phyloP scores from a whole-genome alignment of 1,284 basidiomycete genomes.

The Irpex rosettiformis region DNA sequence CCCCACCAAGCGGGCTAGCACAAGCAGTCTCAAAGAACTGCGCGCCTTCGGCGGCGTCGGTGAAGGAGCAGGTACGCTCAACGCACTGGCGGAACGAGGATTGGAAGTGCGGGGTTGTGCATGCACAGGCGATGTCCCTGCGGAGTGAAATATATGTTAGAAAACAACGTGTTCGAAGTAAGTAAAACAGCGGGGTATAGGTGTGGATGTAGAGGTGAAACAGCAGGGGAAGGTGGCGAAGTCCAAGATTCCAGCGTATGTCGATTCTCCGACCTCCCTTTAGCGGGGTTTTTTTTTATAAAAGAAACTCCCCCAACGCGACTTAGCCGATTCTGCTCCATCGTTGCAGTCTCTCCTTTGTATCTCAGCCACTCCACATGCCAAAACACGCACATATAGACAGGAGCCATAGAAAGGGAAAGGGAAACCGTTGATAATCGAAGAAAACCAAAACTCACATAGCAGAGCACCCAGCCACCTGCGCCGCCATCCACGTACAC shows the following conservation, averaged over 20 bases:
- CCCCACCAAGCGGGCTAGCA: conserved; percentile 11
- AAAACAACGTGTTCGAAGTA: not conserved
- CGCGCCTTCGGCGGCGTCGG: conserved; percentile 13
- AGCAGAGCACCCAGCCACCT: not conserved
- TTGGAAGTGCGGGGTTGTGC: conserved; percentile 18
- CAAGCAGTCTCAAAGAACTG: conserved; percentile 15
- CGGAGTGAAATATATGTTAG: not conserved
- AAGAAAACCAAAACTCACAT: not conserved
- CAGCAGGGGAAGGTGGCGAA: too few relatives aligned
- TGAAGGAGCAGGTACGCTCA: conserved; percentile 12
- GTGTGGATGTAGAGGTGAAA: not conserved
- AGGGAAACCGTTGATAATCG: too few relatives aligned
- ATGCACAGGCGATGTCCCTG: conserved; percentile 18
- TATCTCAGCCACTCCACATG: too few relatives aligned
- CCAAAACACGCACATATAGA: too few relatives aligned
- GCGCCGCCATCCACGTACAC: not conserved
- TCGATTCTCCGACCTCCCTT: too few relatives aligned
- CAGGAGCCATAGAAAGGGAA: too few relatives aligned
- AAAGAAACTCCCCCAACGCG: not conserved
- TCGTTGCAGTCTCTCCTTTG: too few relatives aligned
- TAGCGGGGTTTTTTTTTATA: too few relatives aligned
- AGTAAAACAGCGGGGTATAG: not conserved
- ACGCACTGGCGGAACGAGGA: conserved; percentile 14
- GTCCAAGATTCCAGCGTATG: too few relatives aligned
- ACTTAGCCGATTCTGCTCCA: too few relatives aligned